Conservation (phyloP, 345 rosid species). For the Fremontodendron californicum region DNA sequence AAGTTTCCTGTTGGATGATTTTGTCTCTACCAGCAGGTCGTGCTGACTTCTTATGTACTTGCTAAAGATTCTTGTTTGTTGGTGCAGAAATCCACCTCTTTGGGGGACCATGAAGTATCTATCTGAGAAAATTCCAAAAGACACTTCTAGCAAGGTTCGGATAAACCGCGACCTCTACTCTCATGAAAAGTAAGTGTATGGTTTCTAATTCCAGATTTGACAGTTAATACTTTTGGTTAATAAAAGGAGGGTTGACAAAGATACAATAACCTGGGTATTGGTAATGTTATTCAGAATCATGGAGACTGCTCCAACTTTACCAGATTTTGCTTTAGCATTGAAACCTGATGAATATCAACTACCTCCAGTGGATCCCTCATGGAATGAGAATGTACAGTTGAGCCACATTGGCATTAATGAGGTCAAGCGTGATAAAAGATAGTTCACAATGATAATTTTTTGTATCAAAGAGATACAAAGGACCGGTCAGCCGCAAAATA, state of each 20-base stretch:
- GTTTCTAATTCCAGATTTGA: neutral
- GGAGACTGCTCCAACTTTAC: constrained; percentile 95
- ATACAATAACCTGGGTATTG: constrained; percentile 3
- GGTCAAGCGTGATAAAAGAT: constrained; percentile 26
- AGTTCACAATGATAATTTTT: neutral
- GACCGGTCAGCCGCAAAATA: constrained; percentile 5
- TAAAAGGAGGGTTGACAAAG: neutral
- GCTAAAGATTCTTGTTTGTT: constrained; percentile 9
- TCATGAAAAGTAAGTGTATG: constrained; percentile 66
- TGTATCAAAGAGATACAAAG: neutral
- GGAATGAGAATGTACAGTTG: constrained; percentile 35
- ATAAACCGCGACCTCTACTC: constrained; percentile 86
- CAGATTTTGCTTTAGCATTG: constrained; percentile 85
- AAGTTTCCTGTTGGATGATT: neutral
- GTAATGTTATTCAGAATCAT: constrained; percentile 54
- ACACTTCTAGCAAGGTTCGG: constrained; percentile 88
- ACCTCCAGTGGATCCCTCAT: constrained; percentile 51
- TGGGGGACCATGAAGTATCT: constrained; percentile 94
- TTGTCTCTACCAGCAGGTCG: neutral
- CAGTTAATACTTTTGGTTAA: neutral
- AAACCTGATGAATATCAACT: constrained; percentile 91
- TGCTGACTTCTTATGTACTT: neutral
- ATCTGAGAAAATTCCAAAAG: constrained; percentile 88
- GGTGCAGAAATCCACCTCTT: constrained; percentile 73
- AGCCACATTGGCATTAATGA: constrained; percentile 26